A percentile compares a stretch with the other conserved stretches of the same genome.
phyloP scores from a whole-genome alignment of 495 filamentous ascomycete species.

The Penicillium fimorum region DNA sequence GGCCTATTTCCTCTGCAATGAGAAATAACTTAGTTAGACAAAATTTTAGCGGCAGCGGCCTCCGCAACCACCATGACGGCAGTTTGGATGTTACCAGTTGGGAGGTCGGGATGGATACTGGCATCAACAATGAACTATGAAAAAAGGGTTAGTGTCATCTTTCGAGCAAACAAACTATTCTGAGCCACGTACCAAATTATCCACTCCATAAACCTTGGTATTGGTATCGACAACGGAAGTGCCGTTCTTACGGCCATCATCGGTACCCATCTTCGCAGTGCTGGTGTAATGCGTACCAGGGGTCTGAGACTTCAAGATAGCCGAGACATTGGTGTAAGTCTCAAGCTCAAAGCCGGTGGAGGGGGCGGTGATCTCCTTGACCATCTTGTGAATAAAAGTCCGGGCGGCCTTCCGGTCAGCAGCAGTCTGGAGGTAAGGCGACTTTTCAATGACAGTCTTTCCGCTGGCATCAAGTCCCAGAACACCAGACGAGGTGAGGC shows the following conservation, averaged over 20 bases:
- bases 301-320: conserved; percentile 44
- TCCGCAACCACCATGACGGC: conserved; percentile 47
- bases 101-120: conserved; percentile 45
- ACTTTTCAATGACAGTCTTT: conserved; percentile 58
- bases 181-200: conserved; percentile 53
- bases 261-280: conserved; percentile 61
- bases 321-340: conserved; percentile 54
- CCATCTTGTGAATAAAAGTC: conserved; percentile 44
- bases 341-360: conserved; percentile 47
- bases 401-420: conserved; percentile 25
- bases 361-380: conserved; percentile 57
- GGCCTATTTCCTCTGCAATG: background rate
- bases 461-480: conserved; percentile 56
- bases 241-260: conserved; percentile 63
- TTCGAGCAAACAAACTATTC: background rate
- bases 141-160: conserved; percentile 5
- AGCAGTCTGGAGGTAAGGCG: conserved; percentile 29
- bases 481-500: conserved; percentile 52
- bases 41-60: conserved; percentile 39
- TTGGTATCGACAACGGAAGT: conserved; percentile 69
- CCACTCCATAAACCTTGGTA: conserved; percentile 68
- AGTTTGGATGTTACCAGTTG: conserved; percentile 46
- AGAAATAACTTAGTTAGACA: conserved; percentile 9
- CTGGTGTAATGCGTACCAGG: conserved; percentile 72
- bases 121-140: conserved; percentile 37